Evolutionary conservation across 2,329 filamentous ascomycete genomes (phyloP), one percentile per base, ranked within the genome.

Genomic region (Nemania sp.): DNA sequence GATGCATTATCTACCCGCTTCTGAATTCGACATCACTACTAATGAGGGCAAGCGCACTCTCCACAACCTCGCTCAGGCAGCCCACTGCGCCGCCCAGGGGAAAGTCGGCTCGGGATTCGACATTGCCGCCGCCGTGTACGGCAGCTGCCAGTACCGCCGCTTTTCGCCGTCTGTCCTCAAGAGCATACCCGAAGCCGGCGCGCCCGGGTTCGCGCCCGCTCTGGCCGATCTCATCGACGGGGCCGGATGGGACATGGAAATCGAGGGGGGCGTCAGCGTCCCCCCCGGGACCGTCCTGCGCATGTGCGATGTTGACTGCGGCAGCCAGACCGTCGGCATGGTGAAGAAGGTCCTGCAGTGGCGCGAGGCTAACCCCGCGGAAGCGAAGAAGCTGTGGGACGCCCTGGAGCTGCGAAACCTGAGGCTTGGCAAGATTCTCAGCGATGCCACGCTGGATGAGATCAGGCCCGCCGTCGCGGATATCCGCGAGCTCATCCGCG

Each of bases 41-140:
- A 81, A 85, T 0, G 72, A 80, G 0, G 88, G 89, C 58, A 85
- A 85, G 72, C 83, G 84, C 29, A 87, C 87, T 57, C 86, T 98
- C 62, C 96, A 99, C 83, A 98, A 98, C 80, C 89, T 99, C 58
- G 92, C 95, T 0, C 96, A 99, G 83, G 92, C 93, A 1, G 91
- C 93, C 3, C 96, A 99, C 82, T 98, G 95, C 78, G 93, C 95
- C 1, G 96, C 96, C 0, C 96, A 99, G 82, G 96, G 96, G 26
- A 99, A 99, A 81, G 90, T 99, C 20, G 96, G 96, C 57, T 96
- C 92, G 0, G 96, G 96, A 22, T 99, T 99, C 79, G 96, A 99
- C 78, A 92, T 99, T 60, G 96, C 95, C 0, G 91, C 92, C 27
- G 96, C 96, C 20, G 93, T 97, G 18, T 98, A 93, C 79, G 96